Conservation (phyloP, 2,329 filamentous ascomycete genomes). For the Verticillium zaregamsianum region DNA sequence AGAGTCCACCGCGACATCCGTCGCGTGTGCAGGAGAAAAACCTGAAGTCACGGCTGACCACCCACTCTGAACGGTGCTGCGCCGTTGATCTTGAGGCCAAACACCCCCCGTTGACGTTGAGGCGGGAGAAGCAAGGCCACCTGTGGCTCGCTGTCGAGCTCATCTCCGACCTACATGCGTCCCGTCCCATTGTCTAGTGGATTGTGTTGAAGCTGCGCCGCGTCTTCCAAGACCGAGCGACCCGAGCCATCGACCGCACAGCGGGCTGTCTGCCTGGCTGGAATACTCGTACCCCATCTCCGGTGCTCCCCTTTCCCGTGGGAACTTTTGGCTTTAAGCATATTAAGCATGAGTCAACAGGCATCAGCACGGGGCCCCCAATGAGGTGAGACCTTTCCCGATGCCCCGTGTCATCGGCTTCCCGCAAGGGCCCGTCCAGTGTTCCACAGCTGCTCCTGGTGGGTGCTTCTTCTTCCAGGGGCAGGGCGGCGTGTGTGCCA, state of each 20-base stretch:
- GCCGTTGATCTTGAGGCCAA: neutral
- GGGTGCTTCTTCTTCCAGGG: neutral
- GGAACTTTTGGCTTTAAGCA: neutral
- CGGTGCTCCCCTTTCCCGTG: neutral
- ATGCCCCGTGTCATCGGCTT: neutral
- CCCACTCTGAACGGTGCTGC: neutral
- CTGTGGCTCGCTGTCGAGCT: neutral
- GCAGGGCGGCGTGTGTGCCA: neutral
- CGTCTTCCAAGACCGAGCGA: neutral
- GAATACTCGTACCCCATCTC: neutral
- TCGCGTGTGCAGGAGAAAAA: neutral
- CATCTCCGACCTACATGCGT: neutral
- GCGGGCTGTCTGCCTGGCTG: neutral
- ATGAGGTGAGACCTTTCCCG: neutral
- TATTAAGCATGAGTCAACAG: neutral
- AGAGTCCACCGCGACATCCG: neutral
- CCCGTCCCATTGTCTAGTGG: neutral
- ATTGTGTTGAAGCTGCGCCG: neutral
- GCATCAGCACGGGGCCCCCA: neutral
- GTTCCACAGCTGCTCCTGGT: neutral
- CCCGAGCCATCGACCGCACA: neutral
- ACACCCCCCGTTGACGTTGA: neutral
- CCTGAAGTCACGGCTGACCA: neutral
- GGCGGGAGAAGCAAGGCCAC: neutral
- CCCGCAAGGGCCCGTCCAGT: neutral